Percentiles rank a stretch among this genome's conserved stretches.
Evolutionary conservation across 305 asterid species (phyloP).

Genomic region (Fraxinus paxiana): DNA sequence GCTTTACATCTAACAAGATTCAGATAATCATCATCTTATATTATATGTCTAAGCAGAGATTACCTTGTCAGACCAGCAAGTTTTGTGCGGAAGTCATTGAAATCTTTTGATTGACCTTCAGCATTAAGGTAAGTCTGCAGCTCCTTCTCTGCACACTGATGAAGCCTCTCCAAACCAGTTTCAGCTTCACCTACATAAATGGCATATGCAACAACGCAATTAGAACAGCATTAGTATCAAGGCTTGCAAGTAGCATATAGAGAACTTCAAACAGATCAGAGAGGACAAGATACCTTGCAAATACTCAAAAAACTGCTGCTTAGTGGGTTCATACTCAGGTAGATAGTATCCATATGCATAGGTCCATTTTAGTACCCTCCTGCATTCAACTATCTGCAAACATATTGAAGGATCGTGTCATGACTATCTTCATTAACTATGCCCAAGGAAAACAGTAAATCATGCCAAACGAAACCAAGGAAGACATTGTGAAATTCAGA

Average conservation of each 20-base stretch:
- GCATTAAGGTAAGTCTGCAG: constrained; percentile 52
- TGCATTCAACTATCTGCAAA: constrained; percentile 85
- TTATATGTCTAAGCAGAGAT: constrained; percentile 19
- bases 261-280: constrained; percentile 15
- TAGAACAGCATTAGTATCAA: constrained; percentile 8
- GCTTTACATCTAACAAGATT: not conserved
- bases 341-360: constrained; percentile 85
- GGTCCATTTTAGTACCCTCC: constrained; percentile 94
- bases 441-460: constrained; percentile 10
- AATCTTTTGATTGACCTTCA: constrained; percentile 54
- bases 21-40: not conserved
- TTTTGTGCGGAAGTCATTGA: constrained; percentile 76
- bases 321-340: constrained; percentile 52
- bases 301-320: constrained; percentile 74
- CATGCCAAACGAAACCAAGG: not conserved
- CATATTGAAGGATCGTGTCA: constrained; percentile 14
- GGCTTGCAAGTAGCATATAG: not conserved
- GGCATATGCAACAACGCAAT: constrained; percentile 2
- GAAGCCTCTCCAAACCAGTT: constrained; percentile 92
- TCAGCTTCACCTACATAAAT: constrained; percentile 71
- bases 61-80: constrained; percentile 86
- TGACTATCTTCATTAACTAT: constrained; percentile 9
- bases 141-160: constrained; percentile 87
- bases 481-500: not conserved
- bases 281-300: constrained; percentile 65